Evolutionary conservation across 192 early-diverging fungal genomes (phyloP).

Genomic region (Glomus cerebriforme): DNA sequence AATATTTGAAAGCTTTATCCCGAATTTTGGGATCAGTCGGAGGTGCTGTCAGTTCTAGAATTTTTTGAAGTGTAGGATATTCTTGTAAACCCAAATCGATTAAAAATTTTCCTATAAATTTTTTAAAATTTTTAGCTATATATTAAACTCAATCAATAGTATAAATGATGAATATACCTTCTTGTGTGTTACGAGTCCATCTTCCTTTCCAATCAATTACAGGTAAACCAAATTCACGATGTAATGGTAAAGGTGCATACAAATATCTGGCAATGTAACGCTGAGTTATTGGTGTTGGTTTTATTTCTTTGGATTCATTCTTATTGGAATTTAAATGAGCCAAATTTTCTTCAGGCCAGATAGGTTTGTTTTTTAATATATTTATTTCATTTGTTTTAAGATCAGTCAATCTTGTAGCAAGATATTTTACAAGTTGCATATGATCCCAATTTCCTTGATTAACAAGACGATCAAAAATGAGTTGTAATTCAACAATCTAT

Average conservation of each 20-base stretch:
- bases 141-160: too few relatives aligned
- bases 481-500: conserved; percentile 78
- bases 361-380: conserved; percentile 60
- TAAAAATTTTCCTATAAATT: conserved; percentile 50
- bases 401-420: conserved; percentile 55
- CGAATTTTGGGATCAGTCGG: too few relatives aligned
- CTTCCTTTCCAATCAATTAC: conserved; percentile 69
- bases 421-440: too few relatives aligned
- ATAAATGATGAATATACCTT: too few relatives aligned
- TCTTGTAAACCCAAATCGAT: conserved; percentile 51
- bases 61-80: conserved; percentile 40
- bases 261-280: conserved; percentile 66
- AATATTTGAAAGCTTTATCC: conserved; percentile 62
- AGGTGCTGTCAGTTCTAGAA: conserved; percentile 49
- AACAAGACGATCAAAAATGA: too few relatives aligned
- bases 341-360: conserved; percentile 70
- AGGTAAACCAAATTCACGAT: conserved; percentile 62
- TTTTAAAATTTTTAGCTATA: too few relatives aligned
- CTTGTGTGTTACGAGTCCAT: conserved; percentile 38
- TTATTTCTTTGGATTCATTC: too few relatives aligned
- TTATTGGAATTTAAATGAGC: too few relatives aligned
- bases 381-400: conserved; percentile 61
- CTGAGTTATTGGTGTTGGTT: too few relatives aligned
- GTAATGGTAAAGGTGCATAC: conserved; percentile 63
- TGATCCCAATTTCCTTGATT: too few relatives aligned